Percentiles rank a stretch among this genome's conserved stretches.
Evolutionary conservation across 2,329 filamentous ascomycete genomes (phyloP).

Genomic region (Epichloe sp.): DNA sequence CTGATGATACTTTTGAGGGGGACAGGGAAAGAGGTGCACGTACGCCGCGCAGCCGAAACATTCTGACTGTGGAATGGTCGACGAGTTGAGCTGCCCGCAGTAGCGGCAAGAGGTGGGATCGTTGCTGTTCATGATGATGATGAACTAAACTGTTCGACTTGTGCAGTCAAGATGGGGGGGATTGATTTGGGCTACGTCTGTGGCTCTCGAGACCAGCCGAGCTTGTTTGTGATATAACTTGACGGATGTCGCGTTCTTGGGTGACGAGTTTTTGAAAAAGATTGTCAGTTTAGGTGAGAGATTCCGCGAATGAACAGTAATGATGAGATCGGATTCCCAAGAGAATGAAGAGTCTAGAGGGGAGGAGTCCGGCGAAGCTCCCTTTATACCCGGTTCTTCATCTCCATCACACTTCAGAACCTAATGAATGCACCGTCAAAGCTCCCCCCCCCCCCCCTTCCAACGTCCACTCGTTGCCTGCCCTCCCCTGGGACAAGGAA

Average conservation of each 20-base stretch:
- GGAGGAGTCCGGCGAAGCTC: too few relatives aligned
- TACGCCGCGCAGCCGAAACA: slow-evolving; percentile 11
- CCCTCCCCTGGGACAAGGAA: not conserved
- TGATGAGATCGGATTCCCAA: too few relatives aligned
- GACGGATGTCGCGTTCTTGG: too few relatives aligned
- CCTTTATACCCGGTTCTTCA: too few relatives aligned
- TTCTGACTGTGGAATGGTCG: slow-evolving; percentile 8
- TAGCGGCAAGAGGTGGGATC: slow-evolving; percentile 6
- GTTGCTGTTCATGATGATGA: not conserved
- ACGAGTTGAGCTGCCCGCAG: slow-evolving; percentile 9
- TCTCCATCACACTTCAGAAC: not conserved
- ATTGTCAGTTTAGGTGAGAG: too few relatives aligned
- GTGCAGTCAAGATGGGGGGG: not conserved
- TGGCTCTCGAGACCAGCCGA: too few relatives aligned
- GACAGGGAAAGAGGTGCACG: not conserved
- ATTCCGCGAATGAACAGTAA: too few relatives aligned
- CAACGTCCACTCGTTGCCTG: not conserved
- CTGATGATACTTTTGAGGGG: not conserved
- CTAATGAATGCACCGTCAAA: not conserved
- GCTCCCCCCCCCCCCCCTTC: too few relatives aligned
- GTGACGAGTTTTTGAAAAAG: too few relatives aligned
- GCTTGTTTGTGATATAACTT: too few relatives aligned
- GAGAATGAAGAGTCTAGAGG: too few relatives aligned
- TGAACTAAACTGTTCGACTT: not conserved
- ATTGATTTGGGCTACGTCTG: not conserved